Evolutionary conservation across 192 early-diverging fungal genomes (phyloP).

Genomic region (Lunasporangiospora selenospora): DNA sequence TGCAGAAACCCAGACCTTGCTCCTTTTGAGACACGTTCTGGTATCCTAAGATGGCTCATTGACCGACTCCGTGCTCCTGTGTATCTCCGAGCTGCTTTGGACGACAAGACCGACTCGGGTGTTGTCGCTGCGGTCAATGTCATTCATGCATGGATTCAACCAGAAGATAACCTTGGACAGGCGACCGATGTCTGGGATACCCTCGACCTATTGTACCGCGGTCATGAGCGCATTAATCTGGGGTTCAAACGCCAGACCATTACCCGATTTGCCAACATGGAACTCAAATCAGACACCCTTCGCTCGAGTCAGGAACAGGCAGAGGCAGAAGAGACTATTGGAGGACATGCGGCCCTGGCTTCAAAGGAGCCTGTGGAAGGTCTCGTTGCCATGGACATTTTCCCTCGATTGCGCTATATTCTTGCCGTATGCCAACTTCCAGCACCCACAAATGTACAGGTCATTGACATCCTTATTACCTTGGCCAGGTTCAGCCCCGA

Average conservation of each 20-base stretch:
- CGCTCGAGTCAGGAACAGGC: constrained; percentile 46
- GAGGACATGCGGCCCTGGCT: constrained; percentile 55
- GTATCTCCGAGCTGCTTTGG: constrained; percentile 68
- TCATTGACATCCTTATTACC: constrained; percentile 57
- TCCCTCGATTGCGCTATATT: constrained; percentile 63
- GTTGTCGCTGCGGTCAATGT: constrained; percentile 57
- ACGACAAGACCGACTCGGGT: constrained; percentile 69
- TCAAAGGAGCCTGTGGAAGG: constrained; percentile 62
- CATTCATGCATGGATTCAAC: constrained; percentile 51
- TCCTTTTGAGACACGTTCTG: constrained; percentile 22
- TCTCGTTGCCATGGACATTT: constrained; percentile 66
- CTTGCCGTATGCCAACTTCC: constrained; percentile 50
- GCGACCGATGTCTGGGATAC: constrained; percentile 53
- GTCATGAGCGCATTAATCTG: constrained; percentile 37
- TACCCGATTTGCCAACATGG: constrained; percentile 48
- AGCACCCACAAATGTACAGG: constrained; percentile 36
- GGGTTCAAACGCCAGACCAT: constrained; percentile 22
- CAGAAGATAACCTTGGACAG: constrained; percentile 4
- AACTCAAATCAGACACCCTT: constrained; percentile 32
- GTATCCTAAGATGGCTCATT: constrained; percentile 48
- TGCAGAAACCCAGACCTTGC: constrained; percentile 39
- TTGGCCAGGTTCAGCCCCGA: constrained; percentile 51
- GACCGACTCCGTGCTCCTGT: constrained; percentile 51
- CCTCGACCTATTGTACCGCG: constrained; percentile 27
- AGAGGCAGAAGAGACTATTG: constrained; percentile 47